Evolutionary conservation across 1,284 basidiomycete genomes (phyloP).

Genomic region (Puccinia coronata): DNA sequence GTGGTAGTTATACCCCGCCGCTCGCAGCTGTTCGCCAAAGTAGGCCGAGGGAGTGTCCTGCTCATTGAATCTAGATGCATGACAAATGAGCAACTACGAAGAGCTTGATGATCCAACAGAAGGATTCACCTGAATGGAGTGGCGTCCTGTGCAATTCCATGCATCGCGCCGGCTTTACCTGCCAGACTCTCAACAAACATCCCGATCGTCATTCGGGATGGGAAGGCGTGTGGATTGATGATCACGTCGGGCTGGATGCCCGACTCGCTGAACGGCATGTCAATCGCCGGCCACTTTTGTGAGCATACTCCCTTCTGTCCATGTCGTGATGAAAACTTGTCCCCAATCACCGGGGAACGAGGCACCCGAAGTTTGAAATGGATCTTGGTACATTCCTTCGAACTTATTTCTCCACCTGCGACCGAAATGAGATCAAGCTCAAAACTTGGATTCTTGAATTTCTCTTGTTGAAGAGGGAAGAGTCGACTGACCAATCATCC

Average conservation of each 20-base stretch:
- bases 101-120: neutral
- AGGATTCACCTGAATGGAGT: conserved; percentile 85
- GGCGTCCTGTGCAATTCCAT: conserved; percentile 95
- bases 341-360: conserved; percentile 94
- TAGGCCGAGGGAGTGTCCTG: conserved; percentile 93
- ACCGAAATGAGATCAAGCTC: neutral
- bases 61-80: conserved; percentile 75
- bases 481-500: conserved; percentile 72
- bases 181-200: conserved; percentile 99
- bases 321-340: conserved; percentile 98
- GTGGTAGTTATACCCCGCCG: conserved; percentile 97
- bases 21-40: conserved; percentile 91
- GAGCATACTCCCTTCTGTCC: conserved; percentile 99
- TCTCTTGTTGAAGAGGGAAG: neutral
- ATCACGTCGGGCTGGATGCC: conserved; percentile 99
- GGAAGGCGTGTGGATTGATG: conserved; percentile 99
- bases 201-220: conserved; percentile 99
- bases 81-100: neutral
- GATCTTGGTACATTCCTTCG: conserved; percentile 73
- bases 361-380: conserved; percentile 92
- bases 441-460: conserved; percentile 10
- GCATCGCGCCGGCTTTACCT: conserved; percentile 96
- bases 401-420: conserved; percentile 78
- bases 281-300: conserved; percentile 95
- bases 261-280: conserved; percentile 99